A percentile compares a stretch with the other conserved stretches of the same genome.
Conservation (phyloP, 2,329 filamentous ascomycete species). For the Fusarium nanum region DNA sequence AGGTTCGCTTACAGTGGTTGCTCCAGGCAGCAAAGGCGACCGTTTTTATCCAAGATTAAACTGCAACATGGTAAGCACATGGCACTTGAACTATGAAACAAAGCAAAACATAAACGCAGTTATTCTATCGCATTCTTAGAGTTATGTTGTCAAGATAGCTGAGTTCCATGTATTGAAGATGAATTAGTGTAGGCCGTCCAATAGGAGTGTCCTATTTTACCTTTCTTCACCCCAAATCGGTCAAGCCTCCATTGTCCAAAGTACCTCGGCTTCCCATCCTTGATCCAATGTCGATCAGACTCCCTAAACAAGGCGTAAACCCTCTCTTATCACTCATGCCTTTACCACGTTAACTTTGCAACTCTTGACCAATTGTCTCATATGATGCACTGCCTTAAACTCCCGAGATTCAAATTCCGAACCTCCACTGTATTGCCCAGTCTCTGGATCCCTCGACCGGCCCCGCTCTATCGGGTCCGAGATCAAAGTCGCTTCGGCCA, state of each 20-base stretch:
- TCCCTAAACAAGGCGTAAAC: not conserved
- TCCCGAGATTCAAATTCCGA: constrained; percentile 19
- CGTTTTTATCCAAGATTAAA: not conserved
- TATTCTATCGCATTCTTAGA: not conserved
- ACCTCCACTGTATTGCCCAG: constrained; percentile 25
- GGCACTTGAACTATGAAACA: not conserved
- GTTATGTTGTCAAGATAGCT: too few relatives aligned
- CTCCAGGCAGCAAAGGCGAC: not conserved
- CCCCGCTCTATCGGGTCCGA: constrained; percentile 23
- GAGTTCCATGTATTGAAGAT: not conserved
- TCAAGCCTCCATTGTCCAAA: not conserved
- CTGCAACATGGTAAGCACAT: not conserved
- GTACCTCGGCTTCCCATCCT: constrained; percentile 36
- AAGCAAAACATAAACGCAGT: too few relatives aligned
- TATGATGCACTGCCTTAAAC: constrained; percentile 30
- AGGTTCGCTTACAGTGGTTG: not conserved
- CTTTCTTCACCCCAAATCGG: constrained; percentile 12
- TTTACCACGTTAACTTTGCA: not conserved
- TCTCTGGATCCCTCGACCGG: constrained; percentile 15
- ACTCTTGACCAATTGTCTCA: not conserved
- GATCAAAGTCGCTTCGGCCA: constrained; percentile 1
- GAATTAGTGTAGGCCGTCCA: not conserved
- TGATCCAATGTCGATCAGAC: constrained; percentile 12
- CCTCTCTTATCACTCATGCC: not conserved
- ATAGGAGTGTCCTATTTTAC: constrained; percentile 13